Percentiles rank a stretch among this genome's conserved stretches.
phyloP scores from a whole-genome alignment of 306 rosid species.

The Vigna angularis region DNA sequence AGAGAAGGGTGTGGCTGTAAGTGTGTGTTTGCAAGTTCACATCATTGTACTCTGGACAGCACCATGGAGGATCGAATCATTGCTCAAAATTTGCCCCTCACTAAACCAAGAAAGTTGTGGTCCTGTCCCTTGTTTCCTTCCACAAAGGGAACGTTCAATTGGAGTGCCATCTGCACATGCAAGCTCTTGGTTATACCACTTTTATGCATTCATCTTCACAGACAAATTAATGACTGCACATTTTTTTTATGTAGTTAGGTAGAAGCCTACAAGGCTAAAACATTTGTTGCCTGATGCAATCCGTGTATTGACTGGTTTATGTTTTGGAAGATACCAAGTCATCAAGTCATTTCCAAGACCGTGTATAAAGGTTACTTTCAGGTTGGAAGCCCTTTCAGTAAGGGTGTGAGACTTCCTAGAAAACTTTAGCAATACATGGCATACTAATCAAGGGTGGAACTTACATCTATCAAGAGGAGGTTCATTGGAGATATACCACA shows the following conservation, averaged over 20 bases:
- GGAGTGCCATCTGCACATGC: slow-evolving; percentile 33
- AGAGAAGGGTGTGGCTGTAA: slow-evolving; percentile 16
- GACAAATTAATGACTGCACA: slow-evolving; percentile 10
- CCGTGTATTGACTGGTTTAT: slow-evolving; percentile 21
- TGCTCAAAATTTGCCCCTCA: slow-evolving; percentile 15
- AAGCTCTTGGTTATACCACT: background rate
- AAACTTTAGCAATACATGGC: background rate
- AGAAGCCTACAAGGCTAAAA: slow-evolving; percentile 20
- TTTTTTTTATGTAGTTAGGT: slow-evolving; percentile 14
- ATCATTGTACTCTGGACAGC: slow-evolving; percentile 43
- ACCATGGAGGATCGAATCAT: slow-evolving; percentile 34
- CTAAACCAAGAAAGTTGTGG: slow-evolving; percentile 40
- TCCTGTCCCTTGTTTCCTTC: slow-evolving; percentile 33
- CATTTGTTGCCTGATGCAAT: slow-evolving; percentile 28
- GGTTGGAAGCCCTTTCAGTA: slow-evolving; percentile 34
- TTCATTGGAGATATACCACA: too few species aligned
- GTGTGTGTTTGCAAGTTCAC: slow-evolving; percentile 36
- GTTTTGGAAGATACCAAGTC: slow-evolving; percentile 39
- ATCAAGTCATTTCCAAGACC: slow-evolving; percentile 29
- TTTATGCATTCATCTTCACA: slow-evolving; percentile 40
- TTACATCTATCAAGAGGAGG: too few species aligned
- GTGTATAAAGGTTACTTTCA: slow-evolving; percentile 22
- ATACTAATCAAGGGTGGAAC: background rate
- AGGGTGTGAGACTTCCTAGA: slow-evolving; percentile 23
- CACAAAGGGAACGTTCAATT: slow-evolving; percentile 37